Conservation (phyloP, 306 rosid genomes). For the Alnus glutinosa region DNA sequence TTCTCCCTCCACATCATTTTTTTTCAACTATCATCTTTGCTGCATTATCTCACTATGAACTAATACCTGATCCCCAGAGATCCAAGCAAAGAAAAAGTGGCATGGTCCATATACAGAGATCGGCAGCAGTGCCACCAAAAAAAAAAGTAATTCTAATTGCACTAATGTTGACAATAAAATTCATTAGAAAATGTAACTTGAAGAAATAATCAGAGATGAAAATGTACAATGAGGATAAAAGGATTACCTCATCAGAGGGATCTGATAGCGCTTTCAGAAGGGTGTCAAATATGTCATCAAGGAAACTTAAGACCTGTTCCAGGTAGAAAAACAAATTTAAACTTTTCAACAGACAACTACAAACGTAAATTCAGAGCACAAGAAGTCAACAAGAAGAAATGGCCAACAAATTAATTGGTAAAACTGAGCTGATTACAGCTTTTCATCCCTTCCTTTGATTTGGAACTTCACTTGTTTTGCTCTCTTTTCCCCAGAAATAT, state of each 20-base stretch:
- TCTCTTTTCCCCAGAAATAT: not conserved
- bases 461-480: not conserved
- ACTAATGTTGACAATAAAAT: not conserved
- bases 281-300: slow-evolving; percentile 76
- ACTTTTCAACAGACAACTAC: not conserved
- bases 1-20: not conserved
- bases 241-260: slow-evolving; percentile 76
- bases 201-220: slow-evolving; percentile 17
- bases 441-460: not conserved
- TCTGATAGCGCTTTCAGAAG: slow-evolving; percentile 89
- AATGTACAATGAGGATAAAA: slow-evolving; percentile 24
- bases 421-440: not conserved
- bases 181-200: not conserved
- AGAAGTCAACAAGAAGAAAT: not conserved
- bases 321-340: slow-evolving; percentile 25
- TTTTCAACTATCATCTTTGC: not conserved
- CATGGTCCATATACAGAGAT: not conserved
- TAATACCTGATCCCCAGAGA: not conserved
- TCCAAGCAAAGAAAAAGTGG: slow-evolving; percentile 1
- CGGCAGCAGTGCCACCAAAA: not conserved
- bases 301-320: slow-evolving; percentile 71
- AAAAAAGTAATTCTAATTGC: not conserved
- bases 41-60: not conserved
- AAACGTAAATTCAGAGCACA: not conserved
- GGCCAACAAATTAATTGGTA: not conserved